Percentiles rank a stretch among this genome's conserved stretches.
phyloP scores from a whole-genome alignment of 2,329 filamentous ascomycete species.

The Endoconidiophora polonica region DNA sequence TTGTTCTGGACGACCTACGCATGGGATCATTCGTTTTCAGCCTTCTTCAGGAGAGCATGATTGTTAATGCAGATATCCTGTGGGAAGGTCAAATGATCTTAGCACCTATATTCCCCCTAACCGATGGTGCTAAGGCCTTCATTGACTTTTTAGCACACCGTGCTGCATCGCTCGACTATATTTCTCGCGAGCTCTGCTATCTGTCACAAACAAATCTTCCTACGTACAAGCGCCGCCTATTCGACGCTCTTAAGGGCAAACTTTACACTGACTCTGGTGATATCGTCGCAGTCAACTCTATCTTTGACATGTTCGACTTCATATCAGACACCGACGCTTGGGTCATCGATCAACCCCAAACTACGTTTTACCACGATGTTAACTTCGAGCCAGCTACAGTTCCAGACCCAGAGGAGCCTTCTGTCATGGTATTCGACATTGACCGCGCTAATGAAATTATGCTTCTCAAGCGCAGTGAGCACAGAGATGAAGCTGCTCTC shows the following conservation, averaged over 20 bases:
- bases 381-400: conserved; percentile 8
- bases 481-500: conserved; percentile 32
- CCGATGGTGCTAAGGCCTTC: conserved; percentile 49
- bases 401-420: conserved; percentile 31
- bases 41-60: conserved; percentile 52
- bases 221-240: conserved; percentile 50
- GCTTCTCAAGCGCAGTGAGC: conserved; percentile 48
- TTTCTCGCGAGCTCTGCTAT: conserved; percentile 67
- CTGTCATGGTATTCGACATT: conserved; percentile 49
- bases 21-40: conserved; percentile 65
- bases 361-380: conserved; percentile 36
- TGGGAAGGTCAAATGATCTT: conserved; percentile 56
- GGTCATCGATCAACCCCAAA: conserved; percentile 32
- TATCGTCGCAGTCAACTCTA: conserved; percentile 49
- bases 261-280: conserved; percentile 51
- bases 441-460: conserved; percentile 59
- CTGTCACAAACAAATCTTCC: conserved; percentile 55
- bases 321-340: conserved; percentile 39
- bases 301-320: conserved; percentile 92
- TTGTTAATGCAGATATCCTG: conserved; percentile 49
- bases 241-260: conserved; percentile 62
- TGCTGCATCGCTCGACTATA: conserved; percentile 67
- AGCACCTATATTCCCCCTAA: conserved; percentile 50
- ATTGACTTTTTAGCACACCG: conserved; percentile 65
- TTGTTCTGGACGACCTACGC: conserved; percentile 66